Evolutionary conservation across 208 protist species (phyloP), one percentile per base, ranked within the genome.

Genomic region (Sergeia podlipaevii): DNA sequence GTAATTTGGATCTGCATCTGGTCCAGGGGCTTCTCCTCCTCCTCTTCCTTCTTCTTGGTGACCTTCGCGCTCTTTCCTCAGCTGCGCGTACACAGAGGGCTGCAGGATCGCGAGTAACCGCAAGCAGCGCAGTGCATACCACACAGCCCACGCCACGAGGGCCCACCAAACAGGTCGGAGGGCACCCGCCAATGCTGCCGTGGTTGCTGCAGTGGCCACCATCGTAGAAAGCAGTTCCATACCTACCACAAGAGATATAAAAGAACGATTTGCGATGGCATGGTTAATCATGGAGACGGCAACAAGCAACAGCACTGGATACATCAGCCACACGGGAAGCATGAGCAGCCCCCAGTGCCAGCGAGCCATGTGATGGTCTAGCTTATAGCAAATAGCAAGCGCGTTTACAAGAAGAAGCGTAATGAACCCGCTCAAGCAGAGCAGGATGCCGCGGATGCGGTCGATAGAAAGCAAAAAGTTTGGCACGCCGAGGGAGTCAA

Each of bases 111-210:
- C 62, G 10, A 82, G n/a, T 20, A 66, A 46, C 8, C 56, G 53
- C 46, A 58, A 24, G 2, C 60, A 60, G 28, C 65, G 44, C 18
- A 81, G 13, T 21, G 48, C 51, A 45, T 74, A 80, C 52, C 69
- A 65, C 2, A 64, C 38, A 28, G 66, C 23, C 44, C 60, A 66
- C 26, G 72, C 63, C 21, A 67, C 45, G 30, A 88, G 58, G 17
- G 80, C 68, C 17, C 43, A 11, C n/a, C 37, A 45, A 2, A 56
- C n/a, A 7, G 65, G 55, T 10, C 42, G 23, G 20, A 70, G 38
- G 36, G 55, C 45, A 44, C 60, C 66, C n/a, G 66, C 60, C 6
- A 85, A 60, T n/a, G 59, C 75, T 26, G 70, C 66, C 5, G 69
- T 62, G 36, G 69, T 61, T n/a, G 59, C 64, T 4, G 57, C 65